Evolutionary conservation across 2,329 filamentous ascomycete genomes (phyloP).

Genomic region (Botrytis medusae): DNA sequence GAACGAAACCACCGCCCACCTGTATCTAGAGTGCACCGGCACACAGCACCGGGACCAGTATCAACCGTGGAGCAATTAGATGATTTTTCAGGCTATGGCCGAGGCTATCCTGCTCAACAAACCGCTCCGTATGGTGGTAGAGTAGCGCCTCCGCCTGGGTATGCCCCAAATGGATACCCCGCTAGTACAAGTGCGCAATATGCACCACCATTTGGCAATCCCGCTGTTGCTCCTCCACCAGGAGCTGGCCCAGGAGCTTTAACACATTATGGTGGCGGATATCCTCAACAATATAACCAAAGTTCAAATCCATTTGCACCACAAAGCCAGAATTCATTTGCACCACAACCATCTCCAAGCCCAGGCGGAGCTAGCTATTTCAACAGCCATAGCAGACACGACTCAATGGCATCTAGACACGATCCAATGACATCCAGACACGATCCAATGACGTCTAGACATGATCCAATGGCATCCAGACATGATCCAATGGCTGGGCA

Average conservation of each 20-base stretch:
- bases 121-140: slow-evolving; percentile 31
- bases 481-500: slow-evolving; percentile 43
- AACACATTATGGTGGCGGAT: slow-evolving; percentile 37
- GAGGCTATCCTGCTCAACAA: slow-evolving; percentile 40
- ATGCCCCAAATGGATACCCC: slow-evolving; percentile 38
- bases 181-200: slow-evolving; percentile 27
- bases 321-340: slow-evolving; percentile 35
- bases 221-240: slow-evolving; percentile 1
- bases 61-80: slow-evolving; percentile 66
- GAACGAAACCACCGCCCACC: slow-evolving; percentile 41
- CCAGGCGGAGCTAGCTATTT: slow-evolving; percentile 39
- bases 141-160: slow-evolving; percentile 34
- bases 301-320: slow-evolving; percentile 21
- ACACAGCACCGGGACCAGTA: slow-evolving; percentile 51
- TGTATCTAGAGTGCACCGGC: slow-evolving; percentile 45
- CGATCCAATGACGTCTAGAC: slow-evolving; percentile 42
- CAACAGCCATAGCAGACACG: slow-evolving; percentile 37
- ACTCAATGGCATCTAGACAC: slow-evolving; percentile 44
- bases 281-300: slow-evolving; percentile 25
- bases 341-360: slow-evolving; percentile 34
- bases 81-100: slow-evolving; percentile 55
- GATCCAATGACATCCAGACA: slow-evolving; percentile 46
- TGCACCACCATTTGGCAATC: slow-evolving; percentile 36
- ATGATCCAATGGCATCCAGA: slow-evolving; percentile 44
- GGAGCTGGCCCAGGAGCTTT: slow-evolving; percentile 34